A percentile compares a stretch with the other conserved stretches of the same genome.
Conservation (phyloP, 2,329 filamentous ascomycete genomes). For the Botrytis fragariae region DNA sequence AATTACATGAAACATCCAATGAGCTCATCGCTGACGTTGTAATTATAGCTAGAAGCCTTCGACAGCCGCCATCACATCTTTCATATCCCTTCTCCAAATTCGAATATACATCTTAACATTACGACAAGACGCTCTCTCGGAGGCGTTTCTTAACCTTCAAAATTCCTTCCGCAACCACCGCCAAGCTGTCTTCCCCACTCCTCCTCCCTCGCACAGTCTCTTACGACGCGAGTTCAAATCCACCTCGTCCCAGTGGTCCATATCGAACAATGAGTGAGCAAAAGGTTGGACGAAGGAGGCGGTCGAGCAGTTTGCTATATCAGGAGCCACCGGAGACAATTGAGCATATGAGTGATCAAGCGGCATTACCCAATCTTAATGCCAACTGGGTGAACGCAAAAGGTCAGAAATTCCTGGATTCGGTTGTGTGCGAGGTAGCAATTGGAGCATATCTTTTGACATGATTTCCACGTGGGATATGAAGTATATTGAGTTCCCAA, state of each 20-base stretch:
- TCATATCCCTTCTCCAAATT: not conserved
- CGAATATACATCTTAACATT: not conserved
- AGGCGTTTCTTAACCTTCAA: constrained; percentile 31
- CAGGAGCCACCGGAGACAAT: constrained; percentile 95
- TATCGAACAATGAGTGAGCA: constrained; percentile 56
- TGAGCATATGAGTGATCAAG: constrained; percentile 96
- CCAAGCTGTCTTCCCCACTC: constrained; percentile 91
- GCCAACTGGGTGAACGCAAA: constrained; percentile 99
- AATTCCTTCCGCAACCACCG: constrained; percentile 61
- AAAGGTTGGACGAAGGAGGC: constrained; percentile 75
- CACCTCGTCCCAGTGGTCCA: constrained; percentile 57
- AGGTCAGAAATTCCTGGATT: constrained; percentile 57
- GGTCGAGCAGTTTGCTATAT: constrained; percentile 97
- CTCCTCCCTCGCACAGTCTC: constrained; percentile 86
- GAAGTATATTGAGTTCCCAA: constrained; percentile 12
- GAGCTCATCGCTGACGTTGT: constrained; percentile 18
- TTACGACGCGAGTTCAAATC: constrained; percentile 79
- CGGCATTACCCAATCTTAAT: constrained; percentile 90
- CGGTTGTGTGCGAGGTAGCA: not conserved
- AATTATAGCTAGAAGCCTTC: constrained; percentile 1
- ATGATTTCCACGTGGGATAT: not conserved
- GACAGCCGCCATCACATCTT: not conserved
- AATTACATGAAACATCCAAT: constrained; percentile 7
- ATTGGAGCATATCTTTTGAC: not conserved
- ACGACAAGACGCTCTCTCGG: constrained; percentile 30